These are phyloP conservation scores for Phaffomyces opuntiae DNA, from an alignment of 805 yeast species.

Conservation along the genomic window DNA sequence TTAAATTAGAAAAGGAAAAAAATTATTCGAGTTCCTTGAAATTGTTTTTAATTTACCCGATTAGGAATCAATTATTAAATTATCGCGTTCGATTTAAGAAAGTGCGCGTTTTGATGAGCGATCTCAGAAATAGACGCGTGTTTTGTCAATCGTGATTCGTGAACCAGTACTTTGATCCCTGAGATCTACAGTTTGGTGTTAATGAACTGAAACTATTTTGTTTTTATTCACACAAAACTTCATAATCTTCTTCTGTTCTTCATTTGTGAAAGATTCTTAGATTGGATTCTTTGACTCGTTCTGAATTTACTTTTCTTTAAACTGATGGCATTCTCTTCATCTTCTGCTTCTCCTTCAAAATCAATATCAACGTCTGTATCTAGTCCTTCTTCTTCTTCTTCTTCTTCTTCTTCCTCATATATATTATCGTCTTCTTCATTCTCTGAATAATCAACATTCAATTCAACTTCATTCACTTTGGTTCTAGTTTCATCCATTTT, in stretches of 20 bases:
- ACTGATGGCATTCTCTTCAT: conserved; percentile 17
- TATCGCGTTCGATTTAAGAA: not conserved
- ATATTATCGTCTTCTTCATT: not conserved
- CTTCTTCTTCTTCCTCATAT: not conserved
- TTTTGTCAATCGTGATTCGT: too few relatives aligned
- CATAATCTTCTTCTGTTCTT: conserved; percentile 18
- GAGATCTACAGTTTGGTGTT: too few relatives aligned
- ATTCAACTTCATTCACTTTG: not conserved
- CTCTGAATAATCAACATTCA: not conserved
- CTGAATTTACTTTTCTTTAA: conserved; percentile 13
- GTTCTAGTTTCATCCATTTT: not conserved
- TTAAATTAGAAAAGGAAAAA: too few relatives aligned
- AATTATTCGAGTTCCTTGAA: not conserved
- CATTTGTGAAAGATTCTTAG: conserved; percentile 19
- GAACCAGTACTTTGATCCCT: too few relatives aligned
- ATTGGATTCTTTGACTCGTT: conserved; percentile 17
- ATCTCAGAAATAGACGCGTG: too few relatives aligned
- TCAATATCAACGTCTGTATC: conserved; percentile 3
- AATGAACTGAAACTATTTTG: too few relatives aligned
- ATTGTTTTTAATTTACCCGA: not conserved
- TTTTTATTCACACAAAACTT: not conserved
- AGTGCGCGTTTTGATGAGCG: not conserved
- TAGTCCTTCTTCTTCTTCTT: conserved; percentile 4
- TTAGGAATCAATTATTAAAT: not conserved
- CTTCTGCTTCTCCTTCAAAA: conserved; percentile 9